These are phyloP conservation scores for Trichosporon coremiiforme DNA, from an alignment of 1,284 basidiomycete species.

Conservation along the genomic window DNA sequence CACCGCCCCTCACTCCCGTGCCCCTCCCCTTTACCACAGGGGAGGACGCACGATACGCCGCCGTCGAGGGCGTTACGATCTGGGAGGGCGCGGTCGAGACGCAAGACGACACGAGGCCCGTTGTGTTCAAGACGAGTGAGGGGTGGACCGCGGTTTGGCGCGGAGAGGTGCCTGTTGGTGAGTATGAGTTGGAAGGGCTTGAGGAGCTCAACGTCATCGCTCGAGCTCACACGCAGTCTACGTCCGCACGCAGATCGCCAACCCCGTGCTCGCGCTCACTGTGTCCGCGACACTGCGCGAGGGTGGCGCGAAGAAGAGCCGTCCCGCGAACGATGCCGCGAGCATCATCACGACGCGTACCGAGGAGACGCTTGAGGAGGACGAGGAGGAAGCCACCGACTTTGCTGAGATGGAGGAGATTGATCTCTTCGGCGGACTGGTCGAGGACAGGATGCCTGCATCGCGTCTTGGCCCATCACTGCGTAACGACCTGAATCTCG, in stretches of 20 bases:
- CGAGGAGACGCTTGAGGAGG: conserved; percentile 26
- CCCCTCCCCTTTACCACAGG: conserved; percentile 62
- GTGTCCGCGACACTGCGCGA: conserved; percentile 71
- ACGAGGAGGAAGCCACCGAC: conserved; percentile 35
- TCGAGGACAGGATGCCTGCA: conserved; percentile 41
- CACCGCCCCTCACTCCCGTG: conserved; percentile 45
- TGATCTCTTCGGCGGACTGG: conserved; percentile 71
- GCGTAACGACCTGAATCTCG: conserved; percentile 39
- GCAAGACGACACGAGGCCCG: conserved; percentile 53
- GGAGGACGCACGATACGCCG: conserved; percentile 70
- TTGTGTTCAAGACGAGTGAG: conserved; percentile 62
- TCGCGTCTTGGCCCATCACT: conserved; percentile 43
- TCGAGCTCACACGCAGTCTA: conserved; percentile 53
- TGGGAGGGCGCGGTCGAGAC: conserved; percentile 56
- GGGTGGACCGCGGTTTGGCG: conserved; percentile 75
- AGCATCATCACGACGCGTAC: conserved; percentile 36
- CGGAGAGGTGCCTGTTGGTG: conserved; percentile 66
- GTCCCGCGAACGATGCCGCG: conserved; percentile 32
- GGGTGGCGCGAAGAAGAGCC: conserved; percentile 21
- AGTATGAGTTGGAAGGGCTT: no score
- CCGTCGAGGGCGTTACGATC: conserved; percentile 72
- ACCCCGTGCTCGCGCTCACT: conserved; percentile 78
- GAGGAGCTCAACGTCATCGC: no score
- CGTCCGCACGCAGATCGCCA: conserved; percentile 67
- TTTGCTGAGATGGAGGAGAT: conserved; percentile 69